Percentiles rank a stretch among this genome's conserved stretches.
Conservation (phyloP, 192 early-diverging fungal species). For the Backusella mclennaniae region DNA sequence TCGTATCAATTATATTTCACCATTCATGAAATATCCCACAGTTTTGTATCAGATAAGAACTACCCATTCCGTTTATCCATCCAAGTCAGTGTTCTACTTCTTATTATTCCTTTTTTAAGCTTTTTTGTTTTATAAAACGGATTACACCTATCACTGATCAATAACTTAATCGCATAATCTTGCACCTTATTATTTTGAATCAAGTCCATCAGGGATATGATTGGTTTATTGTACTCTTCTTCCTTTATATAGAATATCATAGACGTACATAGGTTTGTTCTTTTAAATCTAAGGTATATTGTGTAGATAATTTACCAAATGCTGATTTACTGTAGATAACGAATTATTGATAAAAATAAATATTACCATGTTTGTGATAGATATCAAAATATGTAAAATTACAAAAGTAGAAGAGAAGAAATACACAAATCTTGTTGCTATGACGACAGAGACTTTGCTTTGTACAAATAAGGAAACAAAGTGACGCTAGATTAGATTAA, state of each 20-base stretch:
- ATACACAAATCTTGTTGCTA: not conserved
- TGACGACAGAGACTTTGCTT: not conserved
- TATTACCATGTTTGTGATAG: not conserved
- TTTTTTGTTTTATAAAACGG: not conserved
- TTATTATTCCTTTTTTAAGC: not conserved
- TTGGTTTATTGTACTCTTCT: not conserved
- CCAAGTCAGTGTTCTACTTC: not conserved
- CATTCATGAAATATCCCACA: not conserved
- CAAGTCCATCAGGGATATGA: not conserved
- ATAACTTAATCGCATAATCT: not conserved
- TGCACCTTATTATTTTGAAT: not conserved
- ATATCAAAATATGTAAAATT: not conserved
- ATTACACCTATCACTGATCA: not conserved
- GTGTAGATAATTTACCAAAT: not conserved
- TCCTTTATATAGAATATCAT: not conserved
- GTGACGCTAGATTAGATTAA: not conserved
- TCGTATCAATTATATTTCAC: not conserved
- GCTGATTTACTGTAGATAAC: not conserved
- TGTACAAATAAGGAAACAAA: not conserved
- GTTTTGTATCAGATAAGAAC: not conserved
- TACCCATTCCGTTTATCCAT: too few relatives aligned
- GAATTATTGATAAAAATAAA: not conserved
- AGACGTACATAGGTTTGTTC: not conserved
- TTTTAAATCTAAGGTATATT: not conserved
- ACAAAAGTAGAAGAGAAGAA: not conserved